These are phyloP conservation scores for Gaeumannomyces tritici DNA, from an alignment of 2,329 filamentous ascomycete species.

Conservation along the genomic window DNA sequence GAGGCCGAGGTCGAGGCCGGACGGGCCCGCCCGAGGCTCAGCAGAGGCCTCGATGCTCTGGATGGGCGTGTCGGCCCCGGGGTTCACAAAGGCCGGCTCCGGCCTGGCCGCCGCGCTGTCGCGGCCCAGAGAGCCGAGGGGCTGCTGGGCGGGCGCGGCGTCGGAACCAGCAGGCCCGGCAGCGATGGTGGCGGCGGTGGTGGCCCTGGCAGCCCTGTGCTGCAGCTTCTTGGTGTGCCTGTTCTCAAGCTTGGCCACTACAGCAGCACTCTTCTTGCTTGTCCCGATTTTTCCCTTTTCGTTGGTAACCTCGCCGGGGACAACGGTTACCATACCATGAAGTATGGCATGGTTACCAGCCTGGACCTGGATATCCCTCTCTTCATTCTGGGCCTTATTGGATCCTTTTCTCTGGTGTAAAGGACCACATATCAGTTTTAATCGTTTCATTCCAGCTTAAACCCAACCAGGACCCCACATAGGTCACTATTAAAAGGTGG, in stretches of 20 bases:
- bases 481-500: no score
- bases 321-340: not conserved
- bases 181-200: no score
- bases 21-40: not conserved
- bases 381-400: slow-evolving; percentile 12
- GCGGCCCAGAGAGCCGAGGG: not conserved
- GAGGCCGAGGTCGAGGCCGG: not conserved
- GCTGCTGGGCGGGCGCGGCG: no score
- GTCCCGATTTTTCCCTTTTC: no score
- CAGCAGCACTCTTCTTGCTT: no score
- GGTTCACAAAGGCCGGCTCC: no score
- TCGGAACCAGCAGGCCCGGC: no score
- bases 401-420: slow-evolving; percentile 9
- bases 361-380: slow-evolving; percentile 12
- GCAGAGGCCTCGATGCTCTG: not conserved
- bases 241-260: no score
- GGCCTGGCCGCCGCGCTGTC: no score
- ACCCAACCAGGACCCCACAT: no score
- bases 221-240: no score
- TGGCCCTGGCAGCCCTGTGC: not conserved
- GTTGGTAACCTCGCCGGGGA: no score
- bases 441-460: not conserved
- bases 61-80: not conserved
- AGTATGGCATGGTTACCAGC: slow-evolving; percentile 11
- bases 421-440: not conserved